Conservation (phyloP, 768 basidiomycete species). For the Ephemerocybe angulata region DNA sequence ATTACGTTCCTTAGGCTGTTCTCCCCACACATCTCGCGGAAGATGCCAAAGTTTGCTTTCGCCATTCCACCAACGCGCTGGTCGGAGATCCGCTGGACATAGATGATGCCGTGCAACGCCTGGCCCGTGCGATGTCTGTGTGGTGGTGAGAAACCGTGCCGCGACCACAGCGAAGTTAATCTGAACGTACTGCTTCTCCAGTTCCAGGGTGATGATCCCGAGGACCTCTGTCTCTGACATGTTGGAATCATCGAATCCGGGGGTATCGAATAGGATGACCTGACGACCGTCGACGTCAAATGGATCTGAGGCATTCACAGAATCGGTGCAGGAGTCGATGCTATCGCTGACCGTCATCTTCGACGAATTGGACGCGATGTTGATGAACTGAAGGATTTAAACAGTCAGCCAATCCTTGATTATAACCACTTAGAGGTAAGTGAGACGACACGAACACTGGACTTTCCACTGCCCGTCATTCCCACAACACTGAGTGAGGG, state of each 20-base stretch:
- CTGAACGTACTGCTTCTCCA: constrained; percentile 28
- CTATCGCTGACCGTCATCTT: constrained; percentile 40
- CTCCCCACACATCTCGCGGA: constrained; percentile 46
- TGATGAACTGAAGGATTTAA: no score
- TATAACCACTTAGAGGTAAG: no score
- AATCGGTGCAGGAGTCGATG: constrained; percentile 49
- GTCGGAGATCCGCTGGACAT: constrained; percentile 46
- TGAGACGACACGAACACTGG: no score
- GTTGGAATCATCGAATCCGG: constrained; percentile 56
- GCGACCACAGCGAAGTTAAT: not conserved
- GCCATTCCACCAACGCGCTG: constrained; percentile 42
- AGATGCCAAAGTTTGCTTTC: constrained; percentile 43
- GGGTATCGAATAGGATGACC: constrained; percentile 54
- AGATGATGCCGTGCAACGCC: constrained; percentile 48
- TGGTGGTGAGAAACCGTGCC: not conserved
- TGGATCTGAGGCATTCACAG: constrained; percentile 38
- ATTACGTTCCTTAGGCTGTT: constrained; percentile 42
- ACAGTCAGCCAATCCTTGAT: no score
- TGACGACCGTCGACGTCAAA: constrained; percentile 40
- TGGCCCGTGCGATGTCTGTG: constrained; percentile 29
- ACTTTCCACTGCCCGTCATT: no score
- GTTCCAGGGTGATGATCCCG: constrained; percentile 44
- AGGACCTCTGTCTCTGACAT: constrained; percentile 46
- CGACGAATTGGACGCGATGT: constrained; percentile 44
- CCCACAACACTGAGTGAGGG: no score